Percentiles rank a stretch among this genome's conserved stretches.
Evolutionary conservation across 192 early-diverging fungal species (phyloP).

Genomic region (Globomyces pollinis-pini): DNA sequence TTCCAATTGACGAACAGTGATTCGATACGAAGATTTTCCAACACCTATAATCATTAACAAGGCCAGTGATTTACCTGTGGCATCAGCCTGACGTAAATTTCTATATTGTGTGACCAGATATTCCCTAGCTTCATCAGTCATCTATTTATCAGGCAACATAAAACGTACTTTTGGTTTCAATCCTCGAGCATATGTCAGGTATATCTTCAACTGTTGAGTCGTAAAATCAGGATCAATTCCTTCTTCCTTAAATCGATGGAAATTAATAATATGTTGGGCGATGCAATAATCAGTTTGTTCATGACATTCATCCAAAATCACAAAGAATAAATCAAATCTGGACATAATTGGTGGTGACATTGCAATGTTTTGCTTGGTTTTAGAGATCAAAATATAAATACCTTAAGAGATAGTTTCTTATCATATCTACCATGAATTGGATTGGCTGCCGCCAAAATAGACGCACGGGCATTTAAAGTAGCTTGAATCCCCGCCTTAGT

Average conservation of each 20-base stretch:
- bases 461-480: slow-evolving; percentile 87
- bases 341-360: slow-evolving; percentile 99
- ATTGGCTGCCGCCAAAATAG: slow-evolving; percentile 94
- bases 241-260: slow-evolving; percentile 58
- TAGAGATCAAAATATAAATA: slow-evolving; percentile 3
- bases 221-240: slow-evolving; percentile 66
- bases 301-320: slow-evolving; percentile 90
- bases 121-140: slow-evolving; percentile 68
- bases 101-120: slow-evolving; percentile 78
- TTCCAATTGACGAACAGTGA: slow-evolving; percentile 95
- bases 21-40: slow-evolving; percentile 66
- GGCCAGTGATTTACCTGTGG: too few species aligned
- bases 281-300: slow-evolving; percentile 81
- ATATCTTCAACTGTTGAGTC: slow-evolving; percentile 69
- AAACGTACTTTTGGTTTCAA: slow-evolving; percentile 67
- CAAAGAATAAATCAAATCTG: slow-evolving; percentile 97
- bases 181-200: slow-evolving; percentile 82
- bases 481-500: slow-evolving; percentile 96
- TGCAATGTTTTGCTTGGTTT: slow-evolving; percentile 94
- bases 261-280: slow-evolving; percentile 83
- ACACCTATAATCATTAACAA: too few species aligned
- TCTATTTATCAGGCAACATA: slow-evolving; percentile 19
- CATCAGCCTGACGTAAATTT: slow-evolving; percentile 79
- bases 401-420: slow-evolving; percentile 84
- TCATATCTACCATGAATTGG: slow-evolving; percentile 94